Evolutionary conservation across 2,329 filamentous ascomycete genomes (phyloP), one percentile per base, ranked within the genome.

Genomic region (Claviceps fusiformis): DNA sequence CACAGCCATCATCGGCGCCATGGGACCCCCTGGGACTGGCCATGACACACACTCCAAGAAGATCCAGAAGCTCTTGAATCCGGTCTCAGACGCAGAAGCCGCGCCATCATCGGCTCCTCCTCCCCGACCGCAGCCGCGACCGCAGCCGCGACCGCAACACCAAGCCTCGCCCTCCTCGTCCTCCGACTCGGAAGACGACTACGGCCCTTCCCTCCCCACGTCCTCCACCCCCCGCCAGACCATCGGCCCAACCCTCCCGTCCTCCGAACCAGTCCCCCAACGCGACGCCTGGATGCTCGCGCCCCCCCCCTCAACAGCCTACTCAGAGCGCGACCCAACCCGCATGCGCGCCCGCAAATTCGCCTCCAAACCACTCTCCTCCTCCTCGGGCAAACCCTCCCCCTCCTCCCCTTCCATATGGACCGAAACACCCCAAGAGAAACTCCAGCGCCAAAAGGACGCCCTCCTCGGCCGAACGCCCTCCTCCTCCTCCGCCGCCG

Each of bases 351-450:
- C 82, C 59, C 85, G 89, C 58, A 90, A 88, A 61, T 97, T 96
- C 73, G 83, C 89, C 53, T 86, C 86, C 43, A 78, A 79, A 4
- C 72, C 71, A 15, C 24, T 29, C 19, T 19, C 19, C 19, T 19
- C 19, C 3, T 65, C 67, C 48, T 24, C 48, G 10, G 48, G 31
- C 4, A 54, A 62, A 0, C 58, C 62, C 10, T 61, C 61, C 10
- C 58, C 63, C 10, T 69, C 67, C 5, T 77, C 89, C 49, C 79
- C 80, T 64, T 82, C 81, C 27, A 82, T 92, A 47, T 97, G 92
- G 92, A 91, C 89, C 0, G 92, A 97, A 69, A 95, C 89, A 9
- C 87, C 89, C 0, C 87, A 92, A 66, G 81, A 96, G 70, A 95
- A 95, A 68, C 81, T 87, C 56, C 84, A 86, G 68, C 79, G 89